Conservation (phyloP, 2,329 filamentous ascomycete genomes). For the Aspergillus sp. region DNA sequence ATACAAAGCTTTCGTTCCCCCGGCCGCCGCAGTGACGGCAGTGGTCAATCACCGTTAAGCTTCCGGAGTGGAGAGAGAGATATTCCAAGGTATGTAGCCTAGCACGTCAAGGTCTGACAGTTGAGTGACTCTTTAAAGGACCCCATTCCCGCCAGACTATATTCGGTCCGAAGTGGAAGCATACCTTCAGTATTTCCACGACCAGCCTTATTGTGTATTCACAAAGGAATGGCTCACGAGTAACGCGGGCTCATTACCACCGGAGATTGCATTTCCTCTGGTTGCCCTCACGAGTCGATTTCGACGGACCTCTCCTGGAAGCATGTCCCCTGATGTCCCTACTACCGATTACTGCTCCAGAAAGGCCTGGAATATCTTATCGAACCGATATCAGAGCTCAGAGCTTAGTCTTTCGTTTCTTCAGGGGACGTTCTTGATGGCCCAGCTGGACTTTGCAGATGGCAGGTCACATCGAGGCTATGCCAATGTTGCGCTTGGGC, state of each 20-base stretch:
- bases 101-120: neutral
- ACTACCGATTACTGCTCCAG: slow-evolving; percentile 10
- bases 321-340: neutral
- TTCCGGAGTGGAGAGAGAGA: neutral
- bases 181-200: slow-evolving; percentile 22
- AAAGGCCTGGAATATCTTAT: slow-evolving; percentile 21
- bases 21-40: neutral
- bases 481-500: slow-evolving; percentile 18
- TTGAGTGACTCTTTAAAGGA: neutral
- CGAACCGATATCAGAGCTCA: slow-evolving; percentile 13
- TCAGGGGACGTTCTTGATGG: slow-evolving; percentile 23
- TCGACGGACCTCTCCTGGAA: slow-evolving; percentile 8
- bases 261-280: slow-evolving; percentile 19
- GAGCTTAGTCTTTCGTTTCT: slow-evolving; percentile 18
- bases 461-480: slow-evolving; percentile 21
- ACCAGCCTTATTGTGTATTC: slow-evolving; percentile 25
- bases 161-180: slow-evolving; percentile 18
- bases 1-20: neutral
- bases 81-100: neutral
- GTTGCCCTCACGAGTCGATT: slow-evolving; percentile 22
- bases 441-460: slow-evolving; percentile 23
- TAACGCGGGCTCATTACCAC: slow-evolving; percentile 10
- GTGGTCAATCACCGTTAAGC: neutral
- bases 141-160: slow-evolving; percentile 3
- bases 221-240: slow-evolving; percentile 15